Evolutionary conservation across 169 alveolate genomes (phyloP), one percentile per base, ranked within the genome.

Genomic region (Plasmodium gonderi): DNA sequence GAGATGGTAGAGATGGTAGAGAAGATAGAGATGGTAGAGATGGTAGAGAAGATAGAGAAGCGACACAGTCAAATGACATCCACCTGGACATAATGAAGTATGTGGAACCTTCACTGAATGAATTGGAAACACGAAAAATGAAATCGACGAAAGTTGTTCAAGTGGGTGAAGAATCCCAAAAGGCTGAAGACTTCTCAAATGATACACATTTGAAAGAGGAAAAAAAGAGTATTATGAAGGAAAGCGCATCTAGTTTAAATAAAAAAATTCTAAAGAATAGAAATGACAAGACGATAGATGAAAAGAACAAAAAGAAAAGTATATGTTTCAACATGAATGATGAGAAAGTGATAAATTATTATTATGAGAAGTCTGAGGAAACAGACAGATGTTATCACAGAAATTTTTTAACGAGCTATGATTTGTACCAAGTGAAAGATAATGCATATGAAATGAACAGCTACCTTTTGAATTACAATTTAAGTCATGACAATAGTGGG

Each of bases 391-490:
- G 26, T 67, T 0, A 69, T 49, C 20, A 17, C 5, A 42, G 51
- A 33, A 36, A 38, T 20, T 60, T 69, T 11, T 11, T 83, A 9
- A 69, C 60, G 3, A 49, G 60, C 2, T 83, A 49, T 23, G 92
- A 83, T 60, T 40, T 83, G 20, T 26, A 23, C 26, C 83, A 69
- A 54, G 47, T 47, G 20, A 47, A 44, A 17, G 92, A 49, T 38
- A 51, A 72, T 26, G 51, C 38, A 9, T 69, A n/a, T 42, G 45
- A 69, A 20, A 60, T 83, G 44, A 83, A 69, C 4, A 83, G 44
- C n/a, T 69, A 83, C 31, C 64, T 69, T 26, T 60, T 83, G 20
- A 72, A 72, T 83, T 83, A 83, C 77, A 72, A 76, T 60, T 33
- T 69, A 7, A 44, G 42, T 83, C 75, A 83, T 14, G 83, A 83